Evolutionary conservation across 1,284 basidiomycete species (phyloP).

Genomic region (Pyrrhoderma noxium): DNA sequence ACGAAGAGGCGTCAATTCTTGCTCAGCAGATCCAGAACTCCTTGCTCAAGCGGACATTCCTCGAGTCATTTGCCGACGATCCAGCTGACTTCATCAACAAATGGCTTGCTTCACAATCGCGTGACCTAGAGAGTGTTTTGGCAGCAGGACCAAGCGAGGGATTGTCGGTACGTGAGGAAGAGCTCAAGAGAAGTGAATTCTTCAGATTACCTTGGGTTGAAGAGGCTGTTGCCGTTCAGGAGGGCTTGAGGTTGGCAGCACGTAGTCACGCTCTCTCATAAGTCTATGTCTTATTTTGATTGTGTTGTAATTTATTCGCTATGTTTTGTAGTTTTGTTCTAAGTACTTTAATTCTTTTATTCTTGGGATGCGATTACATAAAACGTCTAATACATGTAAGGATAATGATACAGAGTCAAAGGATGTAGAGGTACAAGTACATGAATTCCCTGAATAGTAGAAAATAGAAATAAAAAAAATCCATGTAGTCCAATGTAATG

Average conservation of each 20-base stretch:
- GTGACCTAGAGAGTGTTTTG: constrained; percentile 85
- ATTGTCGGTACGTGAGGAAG: constrained; percentile 75
- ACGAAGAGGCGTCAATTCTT: constrained; percentile 81
- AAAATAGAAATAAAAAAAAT: no score
- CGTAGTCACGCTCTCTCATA: constrained; percentile 23
- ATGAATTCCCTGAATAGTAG: no score
- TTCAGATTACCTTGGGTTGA: constrained; percentile 89
- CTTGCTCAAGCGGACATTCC: constrained; percentile 80
- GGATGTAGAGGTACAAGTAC: no score
- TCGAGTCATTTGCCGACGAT: constrained; percentile 76
- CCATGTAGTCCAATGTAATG: no score
- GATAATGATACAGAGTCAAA: no score
- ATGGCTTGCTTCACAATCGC: constrained; percentile 87
- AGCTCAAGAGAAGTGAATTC: constrained; percentile 82
- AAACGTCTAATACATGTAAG: no score
- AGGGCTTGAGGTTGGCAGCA: constrained; percentile 44
- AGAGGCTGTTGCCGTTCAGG: constrained; percentile 53
- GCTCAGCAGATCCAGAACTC: constrained; percentile 82
- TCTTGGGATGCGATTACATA: no score
- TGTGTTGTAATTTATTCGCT: background rate
- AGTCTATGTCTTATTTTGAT: background rate
- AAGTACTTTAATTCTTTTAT: no score
- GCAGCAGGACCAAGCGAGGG: constrained; percentile 82
- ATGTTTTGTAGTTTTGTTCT: background rate
- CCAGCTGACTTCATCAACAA: constrained; percentile 80